phyloP scores from a whole-genome alignment of 495 filamentous ascomycete genomes.

The Podospora tetraspora region DNA sequence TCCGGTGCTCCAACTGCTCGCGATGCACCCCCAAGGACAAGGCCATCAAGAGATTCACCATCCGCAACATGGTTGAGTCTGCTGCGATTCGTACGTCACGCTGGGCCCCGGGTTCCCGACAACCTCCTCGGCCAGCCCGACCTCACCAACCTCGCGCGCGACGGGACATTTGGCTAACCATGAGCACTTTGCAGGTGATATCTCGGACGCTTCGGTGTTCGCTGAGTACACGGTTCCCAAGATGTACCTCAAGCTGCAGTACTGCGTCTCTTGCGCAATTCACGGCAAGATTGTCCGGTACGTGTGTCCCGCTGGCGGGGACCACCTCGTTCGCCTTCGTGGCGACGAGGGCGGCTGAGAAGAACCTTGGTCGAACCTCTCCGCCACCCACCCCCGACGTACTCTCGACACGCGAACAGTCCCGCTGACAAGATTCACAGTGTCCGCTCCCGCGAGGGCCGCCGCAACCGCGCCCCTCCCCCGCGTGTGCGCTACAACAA shows the following conservation, averaged over 20 bases:
- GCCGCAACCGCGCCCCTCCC: conserved; percentile 97
- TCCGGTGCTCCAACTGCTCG: conserved; percentile 99
- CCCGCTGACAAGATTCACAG: conserved; percentile 48
- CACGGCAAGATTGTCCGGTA: conserved; percentile 99
- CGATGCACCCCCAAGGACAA: conserved; percentile 99
- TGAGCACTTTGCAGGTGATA: conserved; percentile 70
- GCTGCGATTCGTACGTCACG: conserved; percentile 92
- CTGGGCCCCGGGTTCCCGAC: neutral
- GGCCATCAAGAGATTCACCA: conserved; percentile 99
- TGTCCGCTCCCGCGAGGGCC: conserved; percentile 94
- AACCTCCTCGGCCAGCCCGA: neutral
- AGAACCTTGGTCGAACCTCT: conserved; percentile 55
- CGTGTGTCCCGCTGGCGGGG: conserved; percentile 45
- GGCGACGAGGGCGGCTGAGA: conserved; percentile 50
- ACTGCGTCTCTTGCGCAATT: conserved; percentile 99
- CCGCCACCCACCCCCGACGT: conserved; percentile 26
- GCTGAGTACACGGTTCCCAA: conserved; percentile 98
- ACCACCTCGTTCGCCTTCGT: conserved; percentile 30
- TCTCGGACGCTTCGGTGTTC: conserved; percentile 98
- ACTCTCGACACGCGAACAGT: conserved; percentile 11
- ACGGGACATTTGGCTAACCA: conserved; percentile 15
- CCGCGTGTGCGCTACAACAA: conserved; percentile 99
- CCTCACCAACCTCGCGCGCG: neutral
- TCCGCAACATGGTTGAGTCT: conserved; percentile 99
- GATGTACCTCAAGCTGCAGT: conserved; percentile 99